Evolutionary conservation across 2,329 filamentous ascomycete species (phyloP), one percentile per base, ranked within the genome.

Genomic region (Cladosporium sphaerospermum): DNA sequence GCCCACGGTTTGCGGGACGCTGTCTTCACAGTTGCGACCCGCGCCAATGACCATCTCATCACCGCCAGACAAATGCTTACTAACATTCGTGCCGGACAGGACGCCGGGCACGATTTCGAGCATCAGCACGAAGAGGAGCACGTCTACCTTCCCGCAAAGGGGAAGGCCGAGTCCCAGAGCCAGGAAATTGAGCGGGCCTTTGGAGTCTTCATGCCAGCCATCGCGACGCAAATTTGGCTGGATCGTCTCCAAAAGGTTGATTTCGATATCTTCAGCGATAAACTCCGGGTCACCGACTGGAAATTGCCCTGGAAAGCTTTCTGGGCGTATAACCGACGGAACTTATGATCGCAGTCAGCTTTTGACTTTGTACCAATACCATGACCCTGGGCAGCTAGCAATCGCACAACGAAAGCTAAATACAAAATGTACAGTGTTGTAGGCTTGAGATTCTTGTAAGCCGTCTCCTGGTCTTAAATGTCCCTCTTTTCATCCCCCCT

Each of bases 1-100:
- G 92, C 92, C 0, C 77, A 82, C 0, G 91, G 91, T 0, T 76
- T 97, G 14, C 84, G 87, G 56, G 92, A 99, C 69, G 92, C 91
- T 3, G 83, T 97, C 1, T 99, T 97, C 70, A 80, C 83, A 3
- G 89, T 99, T 11, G 93, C 93, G 0, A 99, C 93, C 0, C 82
- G 92, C 36, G 93, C 93, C 6, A 95, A 95, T 65, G 93, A 99
- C 67, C 93, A 99, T 70, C 76, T 99, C 33, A 95, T 96, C 61
- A 97, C 92, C 0, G 92, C 88, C 2, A 78, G 90, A 55, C 89
- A 96, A 68, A 96, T 99, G 90, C 71, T 97, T 56, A 85, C 83
- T 64, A 89, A 88, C 62, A 73, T 96, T 16, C 82, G 82, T 51
- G 83, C 82, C 3, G 89, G 90, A 1, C 73, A 86, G 61, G 84